Evolutionary conservation across 2,329 filamentous ascomycete genomes (phyloP).

Genomic region (Penicillium sclerotiorum): DNA sequence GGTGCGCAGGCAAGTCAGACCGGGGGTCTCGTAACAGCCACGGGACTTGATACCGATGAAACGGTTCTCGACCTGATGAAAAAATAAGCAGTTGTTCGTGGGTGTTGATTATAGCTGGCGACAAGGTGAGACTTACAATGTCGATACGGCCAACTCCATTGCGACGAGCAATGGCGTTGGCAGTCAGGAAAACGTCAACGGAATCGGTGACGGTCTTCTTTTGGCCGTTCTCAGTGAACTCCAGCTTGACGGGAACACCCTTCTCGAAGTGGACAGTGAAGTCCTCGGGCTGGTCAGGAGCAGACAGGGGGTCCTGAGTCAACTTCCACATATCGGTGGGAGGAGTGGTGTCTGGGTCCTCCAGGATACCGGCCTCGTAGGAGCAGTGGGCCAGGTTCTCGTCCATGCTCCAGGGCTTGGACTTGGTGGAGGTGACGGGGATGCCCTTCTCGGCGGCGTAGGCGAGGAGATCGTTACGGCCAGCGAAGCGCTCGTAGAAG

Average conservation of each 20-base stretch:
- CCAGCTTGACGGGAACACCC: slow-evolving; percentile 71
- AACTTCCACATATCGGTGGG: slow-evolving; percentile 77
- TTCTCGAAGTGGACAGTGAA: slow-evolving; percentile 73
- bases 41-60: slow-evolving; percentile 79
- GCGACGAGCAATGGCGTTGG: slow-evolving; percentile 70
- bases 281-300: slow-evolving; percentile 70
- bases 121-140: slow-evolving; percentile 65
- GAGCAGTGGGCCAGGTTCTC: slow-evolving; percentile 63
- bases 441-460: slow-evolving; percentile 52
- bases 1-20: slow-evolving; percentile 36
- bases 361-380: slow-evolving; percentile 72
- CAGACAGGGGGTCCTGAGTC: slow-evolving; percentile 68
- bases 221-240: slow-evolving; percentile 53
- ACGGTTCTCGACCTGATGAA: slow-evolving; percentile 64
- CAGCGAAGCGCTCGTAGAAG: slow-evolving; percentile 53
- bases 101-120: too few relatives aligned
- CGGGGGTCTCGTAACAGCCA: slow-evolving; percentile 71
- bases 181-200: slow-evolving; percentile 70
- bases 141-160: slow-evolving; percentile 80
- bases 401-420: slow-evolving; percentile 56
- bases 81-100: slow-evolving; percentile 5
- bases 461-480: slow-evolving; percentile 53
- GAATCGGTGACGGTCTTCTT: slow-evolving; percentile 66
- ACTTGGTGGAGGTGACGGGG: slow-evolving; percentile 52
- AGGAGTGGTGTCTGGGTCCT: slow-evolving; percentile 62